Conservation (phyloP, 768 basidiomycete species). For the Leccinum variicolor region DNA sequence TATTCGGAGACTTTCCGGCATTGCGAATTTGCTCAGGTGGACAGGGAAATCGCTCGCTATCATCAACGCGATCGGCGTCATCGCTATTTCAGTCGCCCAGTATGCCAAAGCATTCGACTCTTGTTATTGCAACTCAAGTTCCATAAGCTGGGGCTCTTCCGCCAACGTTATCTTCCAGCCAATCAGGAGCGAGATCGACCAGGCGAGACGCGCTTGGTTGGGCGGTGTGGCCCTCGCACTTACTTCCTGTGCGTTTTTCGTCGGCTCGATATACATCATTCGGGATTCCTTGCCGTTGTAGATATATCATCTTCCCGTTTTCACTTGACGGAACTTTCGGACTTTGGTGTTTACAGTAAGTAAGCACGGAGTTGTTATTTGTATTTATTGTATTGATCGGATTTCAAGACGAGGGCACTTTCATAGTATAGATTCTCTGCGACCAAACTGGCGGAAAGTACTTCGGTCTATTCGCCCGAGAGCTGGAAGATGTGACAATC, state of each 20-base stretch:
- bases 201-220: conserved; percentile 34
- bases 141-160: conserved; percentile 9
- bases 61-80: conserved; percentile 23
- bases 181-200: conserved; percentile 15
- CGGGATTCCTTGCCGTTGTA: conserved; percentile 18
- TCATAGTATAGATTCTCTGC: no score
- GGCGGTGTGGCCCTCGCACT: conserved; percentile 33
- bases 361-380: no score
- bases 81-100: conserved; percentile 29
- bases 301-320: background rate
- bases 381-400: no score
- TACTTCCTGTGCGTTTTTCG: conserved; percentile 21
- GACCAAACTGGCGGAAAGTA: no score
- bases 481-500: no score
- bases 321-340: no score
- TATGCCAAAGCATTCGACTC: conserved; percentile 22
- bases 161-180: conserved; percentile 32
- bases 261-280: conserved; percentile 27
- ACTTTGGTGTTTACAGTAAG: no score
- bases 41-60: conserved; percentile 26
- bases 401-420: no score
- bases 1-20: background rate
- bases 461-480: no score
- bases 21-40: conserved; percentile 23
- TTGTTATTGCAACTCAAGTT: conserved; percentile 31